Percentiles rank a stretch among this genome's conserved stretches.
Evolutionary conservation across 176 grass and related monocot genomes (phyloP).

Genomic region (Chrysopogon serrulatus): DNA sequence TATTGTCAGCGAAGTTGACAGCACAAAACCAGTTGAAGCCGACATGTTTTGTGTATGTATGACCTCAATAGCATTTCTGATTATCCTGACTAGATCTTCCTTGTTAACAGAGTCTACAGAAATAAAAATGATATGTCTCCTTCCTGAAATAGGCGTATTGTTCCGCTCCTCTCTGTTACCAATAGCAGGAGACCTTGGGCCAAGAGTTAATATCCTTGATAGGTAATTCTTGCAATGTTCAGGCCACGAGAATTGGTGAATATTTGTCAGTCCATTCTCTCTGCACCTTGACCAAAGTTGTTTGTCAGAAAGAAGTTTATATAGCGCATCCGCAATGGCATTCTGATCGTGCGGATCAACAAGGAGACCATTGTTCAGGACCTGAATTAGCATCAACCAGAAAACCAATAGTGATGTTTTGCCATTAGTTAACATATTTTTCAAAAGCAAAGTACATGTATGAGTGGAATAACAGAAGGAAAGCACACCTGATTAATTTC

Average conservation of each 20-base stretch:
- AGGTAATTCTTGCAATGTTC: conserved; percentile 78
- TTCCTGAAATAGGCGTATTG: conserved; percentile 41
- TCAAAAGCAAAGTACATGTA: neutral
- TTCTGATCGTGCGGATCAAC: conserved; percentile 80
- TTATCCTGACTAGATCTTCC: conserved; percentile 46
- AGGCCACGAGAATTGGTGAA: conserved; percentile 80
- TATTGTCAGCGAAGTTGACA: conserved; percentile 60
- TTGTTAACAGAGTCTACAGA: conserved; percentile 69
- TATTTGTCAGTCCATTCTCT: conserved; percentile 67
- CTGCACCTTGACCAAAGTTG: conserved; percentile 68
- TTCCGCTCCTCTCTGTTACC: conserved; percentile 37
- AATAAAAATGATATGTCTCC: conserved; percentile 50
- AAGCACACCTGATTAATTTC: conserved; percentile 65
- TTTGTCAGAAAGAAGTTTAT: conserved; percentile 76
- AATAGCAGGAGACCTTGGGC: conserved; percentile 34
- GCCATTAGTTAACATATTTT: conserved; percentile 8
- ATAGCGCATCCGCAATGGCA: conserved; percentile 72
- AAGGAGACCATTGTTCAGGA: conserved; percentile 69
- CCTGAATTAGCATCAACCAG: conserved; percentile 35
- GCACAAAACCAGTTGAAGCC: conserved; percentile 49
- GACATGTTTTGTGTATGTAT: conserved; percentile 36
- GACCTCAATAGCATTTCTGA: conserved; percentile 54
- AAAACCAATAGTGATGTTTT: neutral
- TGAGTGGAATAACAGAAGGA: neutral
- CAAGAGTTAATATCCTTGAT: conserved; percentile 65